Evolutionary conservation across 2,329 filamentous ascomycete genomes (phyloP).

Genomic region (Fusarium praegraminearum): DNA sequence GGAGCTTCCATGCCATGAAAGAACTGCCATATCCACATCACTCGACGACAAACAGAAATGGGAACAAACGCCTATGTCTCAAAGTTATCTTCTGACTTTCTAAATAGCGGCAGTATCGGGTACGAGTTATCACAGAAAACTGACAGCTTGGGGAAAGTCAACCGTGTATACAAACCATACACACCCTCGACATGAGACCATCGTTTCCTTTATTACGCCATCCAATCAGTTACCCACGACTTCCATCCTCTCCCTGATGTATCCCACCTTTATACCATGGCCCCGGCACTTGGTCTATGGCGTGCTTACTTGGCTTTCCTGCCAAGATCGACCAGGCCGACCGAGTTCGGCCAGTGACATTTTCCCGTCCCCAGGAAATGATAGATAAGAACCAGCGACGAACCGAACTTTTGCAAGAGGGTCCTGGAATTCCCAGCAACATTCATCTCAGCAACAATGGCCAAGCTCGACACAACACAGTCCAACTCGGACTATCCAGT

Average conservation of each 20-base stretch:
- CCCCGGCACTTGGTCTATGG: slow-evolving; percentile 38
- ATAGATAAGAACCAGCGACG: slow-evolving; percentile 23
- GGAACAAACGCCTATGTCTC: neutral
- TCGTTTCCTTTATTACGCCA: neutral
- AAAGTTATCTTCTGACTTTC: neutral
- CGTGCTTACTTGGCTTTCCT: slow-evolving; percentile 43
- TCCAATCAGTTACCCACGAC: neutral
- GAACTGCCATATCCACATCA: neutral
- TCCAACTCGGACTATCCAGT: slow-evolving; percentile 31
- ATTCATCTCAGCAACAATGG: slow-evolving; percentile 24
- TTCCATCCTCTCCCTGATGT: neutral
- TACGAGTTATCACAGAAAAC: neutral
- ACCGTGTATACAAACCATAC: neutral
- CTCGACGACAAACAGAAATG: neutral
- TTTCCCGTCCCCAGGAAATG: neutral
- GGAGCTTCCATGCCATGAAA: neutral
- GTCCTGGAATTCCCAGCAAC: neutral
- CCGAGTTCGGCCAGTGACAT: neutral
- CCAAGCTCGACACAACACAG: slow-evolving; percentile 22
- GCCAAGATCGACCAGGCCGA: slow-evolving; percentile 27
- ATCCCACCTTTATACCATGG: neutral
- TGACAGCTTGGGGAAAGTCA: neutral
- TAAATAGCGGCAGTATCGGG: neutral
- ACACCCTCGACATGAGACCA: neutral
- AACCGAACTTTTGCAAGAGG: neutral